Base-by-base conservation (phyloP, 306 rosid genomes). In the Prunus fruticosa region DNA sequence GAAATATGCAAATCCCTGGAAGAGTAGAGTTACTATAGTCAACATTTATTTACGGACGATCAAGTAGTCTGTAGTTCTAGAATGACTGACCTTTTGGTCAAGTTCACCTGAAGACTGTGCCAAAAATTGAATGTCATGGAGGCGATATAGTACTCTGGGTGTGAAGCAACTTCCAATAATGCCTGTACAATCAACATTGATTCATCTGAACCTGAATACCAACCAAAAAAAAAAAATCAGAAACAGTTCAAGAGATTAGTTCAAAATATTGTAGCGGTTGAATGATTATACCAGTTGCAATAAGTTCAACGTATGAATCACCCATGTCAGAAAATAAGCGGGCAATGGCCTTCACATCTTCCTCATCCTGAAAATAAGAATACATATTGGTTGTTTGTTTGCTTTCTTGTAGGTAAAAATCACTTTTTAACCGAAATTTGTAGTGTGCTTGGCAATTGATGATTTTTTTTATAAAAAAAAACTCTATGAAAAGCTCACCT, bases 251-350 rank as follows among this genome's bases (percentile, higher is more conserved):
- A 34, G 38, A 61, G 11, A 56, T 74, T 22, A 30, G 60, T 69
- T 28, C 52, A 47, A 47, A 47, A 12, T 10, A 47, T 28, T 6
- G 66, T 32, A 32, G 62, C 34, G 58, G 51, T 53, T 13, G 73
- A 38, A 65, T 43, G 57, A 14, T 57, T 49, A 56, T 89, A 96
- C 99, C 98, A 79, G 93, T 86, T 43, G 98, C 94, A 60, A 96
- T 96, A 77, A 96, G 83, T 70, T 93, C 98, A 70, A 96, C 98
- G 41, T 93, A 96, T 54, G 98, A 92, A 86, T 96, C 98, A 63
- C 99, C 99, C 99, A 96, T 93, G 88, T 93, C 99, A 16, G 99
- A 93, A 89, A 91, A 96, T 80, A 96, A 88, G 80, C 98, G 91
- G 75, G 96, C 97, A 88, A 96, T 91, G 10, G 99, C 98, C 94